Conservation (phyloP, 768 basidiomycete genomes). For the Naganishia onofrii region DNA sequence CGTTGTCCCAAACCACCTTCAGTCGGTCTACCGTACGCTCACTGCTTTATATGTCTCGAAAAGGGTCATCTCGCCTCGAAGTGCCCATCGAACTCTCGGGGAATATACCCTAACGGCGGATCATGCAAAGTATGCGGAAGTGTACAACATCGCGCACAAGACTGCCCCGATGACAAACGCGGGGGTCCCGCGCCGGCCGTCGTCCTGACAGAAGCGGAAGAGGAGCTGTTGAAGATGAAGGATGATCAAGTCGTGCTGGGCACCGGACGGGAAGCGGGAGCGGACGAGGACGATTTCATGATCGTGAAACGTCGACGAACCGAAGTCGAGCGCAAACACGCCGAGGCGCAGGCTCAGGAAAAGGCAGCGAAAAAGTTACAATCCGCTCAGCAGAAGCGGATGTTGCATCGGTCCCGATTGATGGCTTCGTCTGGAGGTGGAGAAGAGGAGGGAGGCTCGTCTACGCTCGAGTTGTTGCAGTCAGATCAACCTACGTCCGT, state of each 20-base stretch:
- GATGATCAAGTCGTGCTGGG: constrained; percentile 47
- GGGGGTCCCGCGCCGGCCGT: constrained; percentile 24
- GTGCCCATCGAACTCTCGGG: constrained; percentile 78
- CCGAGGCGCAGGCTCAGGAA: constrained; percentile 57
- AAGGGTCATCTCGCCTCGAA: constrained; percentile 80
- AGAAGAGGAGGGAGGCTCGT: not conserved
- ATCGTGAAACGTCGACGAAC: constrained; percentile 64
- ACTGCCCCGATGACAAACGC: constrained; percentile 60
- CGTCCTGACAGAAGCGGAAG: constrained; percentile 9
- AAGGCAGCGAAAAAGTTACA: constrained; percentile 30
- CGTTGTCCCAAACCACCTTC: constrained; percentile 63
- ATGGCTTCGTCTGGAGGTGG: constrained; percentile 3
- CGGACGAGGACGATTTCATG: constrained; percentile 96
- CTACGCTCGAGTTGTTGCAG: not conserved
- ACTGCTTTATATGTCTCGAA: constrained; percentile 82
- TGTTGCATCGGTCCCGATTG: not conserved
- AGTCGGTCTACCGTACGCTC: constrained; percentile 75
- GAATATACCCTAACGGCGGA: constrained; percentile 87
- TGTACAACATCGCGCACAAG: constrained; percentile 77
- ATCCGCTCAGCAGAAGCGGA: constrained; percentile 28
- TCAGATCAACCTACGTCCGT: not conserved
- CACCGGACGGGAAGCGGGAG: constrained; percentile 61
- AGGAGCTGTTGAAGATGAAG: constrained; percentile 25
- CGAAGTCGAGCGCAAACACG: constrained; percentile 58
- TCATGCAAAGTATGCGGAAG: constrained; percentile 83